Evolutionary conservation across 305 asterid genomes (phyloP), one percentile per base, ranked within the genome.

Genomic region (Rubia tinctorum): DNA sequence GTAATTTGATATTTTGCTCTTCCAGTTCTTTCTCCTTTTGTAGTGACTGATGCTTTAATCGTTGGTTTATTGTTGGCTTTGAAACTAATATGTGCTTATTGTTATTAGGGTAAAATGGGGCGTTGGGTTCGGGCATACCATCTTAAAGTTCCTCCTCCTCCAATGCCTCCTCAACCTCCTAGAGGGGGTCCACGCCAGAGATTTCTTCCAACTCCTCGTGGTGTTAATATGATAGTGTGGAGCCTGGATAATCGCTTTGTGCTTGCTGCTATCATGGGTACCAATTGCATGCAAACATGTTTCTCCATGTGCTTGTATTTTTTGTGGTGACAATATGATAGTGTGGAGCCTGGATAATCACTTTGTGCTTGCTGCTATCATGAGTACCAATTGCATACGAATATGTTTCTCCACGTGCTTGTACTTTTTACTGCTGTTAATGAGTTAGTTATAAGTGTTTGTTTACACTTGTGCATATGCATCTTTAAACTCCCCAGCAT

Each of bases 261-360:
- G 82, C 99, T 94, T 77, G 99, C 99, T 87, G 99, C 99, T 77
- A 94, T 94, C 79, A 94, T 94, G 99, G 99, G 99, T 94, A 94
- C 74, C 78, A 6, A 64, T 72, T 71, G 70, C 78, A 80, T 75
- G 37, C 15, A 4, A 18, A 39, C 1, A 39, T 39, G 17, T 40
- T 65, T 65, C 27, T 39, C 69, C 45, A 13, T n/a, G 3, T 65
- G 45, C 68, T 47, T 12, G 4, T 47, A 91, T 97, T 86, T 97
- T 98, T 75, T 98, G 97, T 65, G 98, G 98, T 77, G 98, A 91
- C 75, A 94, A 94, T 81, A 91, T 94, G 98, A 94, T 94, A 63
- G 84, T 91, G 34, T 94, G 97, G 98, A 94, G 98, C 86, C 89
- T 91, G 79, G 97, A 94, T 78, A 91, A 94, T 78, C 97, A 97